These are phyloP conservation scores for Barnettozyma sp. DNA, from an alignment of 805 yeast genomes.

Conservation along the genomic window DNA sequence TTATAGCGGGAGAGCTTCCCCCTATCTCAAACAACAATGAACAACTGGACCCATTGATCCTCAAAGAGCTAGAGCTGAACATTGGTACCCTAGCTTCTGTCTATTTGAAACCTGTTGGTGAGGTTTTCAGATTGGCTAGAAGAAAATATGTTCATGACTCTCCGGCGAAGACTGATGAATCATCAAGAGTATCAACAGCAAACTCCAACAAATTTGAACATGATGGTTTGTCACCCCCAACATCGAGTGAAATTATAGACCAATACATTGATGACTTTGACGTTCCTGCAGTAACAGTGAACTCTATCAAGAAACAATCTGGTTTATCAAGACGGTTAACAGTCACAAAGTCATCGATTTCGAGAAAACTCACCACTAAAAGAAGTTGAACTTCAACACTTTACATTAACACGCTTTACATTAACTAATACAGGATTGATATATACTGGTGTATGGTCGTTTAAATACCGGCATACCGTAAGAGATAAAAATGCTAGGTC, in stretches of 20 bases:
- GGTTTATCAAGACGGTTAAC: conserved; percentile 29
- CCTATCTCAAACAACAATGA: conserved; percentile 60
- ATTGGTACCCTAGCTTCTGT: conserved; percentile 80
- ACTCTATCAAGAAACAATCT: conserved; percentile 28
- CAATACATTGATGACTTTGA: conserved; percentile 33
- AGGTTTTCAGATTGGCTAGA: conserved; percentile 64
- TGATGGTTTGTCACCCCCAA: conserved; percentile 6
- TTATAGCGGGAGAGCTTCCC: conserved; percentile 60
- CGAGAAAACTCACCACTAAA: conserved; percentile 29
- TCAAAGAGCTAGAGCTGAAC: conserved; percentile 77
- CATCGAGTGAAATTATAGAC: conserved; percentile 9
- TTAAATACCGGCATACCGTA: no score
- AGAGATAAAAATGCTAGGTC: no score
- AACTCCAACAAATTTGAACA: conserved; percentile 1
- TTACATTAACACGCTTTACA: no score
- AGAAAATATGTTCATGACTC: conserved; percentile 43
- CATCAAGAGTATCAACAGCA: conserved; percentile 12
- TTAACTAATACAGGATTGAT: no score
- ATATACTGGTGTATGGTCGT: no score
- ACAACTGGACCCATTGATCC: conserved; percentile 55
- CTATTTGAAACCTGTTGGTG: conserved; percentile 76
- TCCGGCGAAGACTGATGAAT: conserved; percentile 36
- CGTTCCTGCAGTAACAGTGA: conserved; percentile 32
- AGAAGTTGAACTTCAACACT: conserved; percentile 10
- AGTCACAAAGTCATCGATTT: conserved; percentile 30